These are phyloP conservation scores for Wickerhamiella bombiphila DNA, from an alignment of 805 yeast genomes.

Conservation along the genomic window DNA sequence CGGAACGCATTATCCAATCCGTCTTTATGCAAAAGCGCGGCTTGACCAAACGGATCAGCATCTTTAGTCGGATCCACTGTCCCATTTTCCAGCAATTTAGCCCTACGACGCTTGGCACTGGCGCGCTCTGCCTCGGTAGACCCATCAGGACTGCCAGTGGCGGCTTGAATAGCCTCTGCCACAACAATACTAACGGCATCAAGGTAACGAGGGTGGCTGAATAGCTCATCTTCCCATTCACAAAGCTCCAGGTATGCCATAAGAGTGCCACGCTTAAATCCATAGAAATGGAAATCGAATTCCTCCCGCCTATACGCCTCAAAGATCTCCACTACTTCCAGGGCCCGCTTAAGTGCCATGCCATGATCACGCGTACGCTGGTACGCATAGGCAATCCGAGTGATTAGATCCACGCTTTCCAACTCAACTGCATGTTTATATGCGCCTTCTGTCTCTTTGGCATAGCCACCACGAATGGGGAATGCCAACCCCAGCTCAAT, in stretches of 20 bases:
- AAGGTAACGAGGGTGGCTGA: constrained; percentile 52
- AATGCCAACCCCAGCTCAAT: constrained; percentile 59
- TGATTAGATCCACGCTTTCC: constrained; percentile 84
- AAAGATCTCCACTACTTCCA: constrained; percentile 51
- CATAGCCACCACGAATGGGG: constrained; percentile 24
- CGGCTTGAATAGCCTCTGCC: constrained; percentile 35
- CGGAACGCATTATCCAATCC: constrained; percentile 31
- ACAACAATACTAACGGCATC: constrained; percentile 56
- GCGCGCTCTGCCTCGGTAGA: constrained; percentile 22
- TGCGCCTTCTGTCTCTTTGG: constrained; percentile 61
- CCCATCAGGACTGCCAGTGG: constrained; percentile 14
- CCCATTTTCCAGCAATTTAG: constrained; percentile 30
- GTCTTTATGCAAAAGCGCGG: constrained; percentile 24
- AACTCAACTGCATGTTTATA: constrained; percentile 71
- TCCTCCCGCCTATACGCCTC: constrained; percentile 69
- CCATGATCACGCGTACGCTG: constrained; percentile 49
- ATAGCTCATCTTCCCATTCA: constrained; percentile 69
- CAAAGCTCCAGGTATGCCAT: constrained; percentile 66
- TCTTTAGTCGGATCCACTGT: constrained; percentile 21
- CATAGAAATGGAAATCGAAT: constrained; percentile 85
- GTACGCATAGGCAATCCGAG: constrained; percentile 76
- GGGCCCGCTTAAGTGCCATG: constrained; percentile 64
- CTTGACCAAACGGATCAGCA: constrained; percentile 37
- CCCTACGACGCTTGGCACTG: constrained; percentile 31
- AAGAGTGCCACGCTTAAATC: constrained; percentile 81